Base-by-base conservation (phyloP, 257 asterid genomes). In the Primulina eburnea region DNA sequence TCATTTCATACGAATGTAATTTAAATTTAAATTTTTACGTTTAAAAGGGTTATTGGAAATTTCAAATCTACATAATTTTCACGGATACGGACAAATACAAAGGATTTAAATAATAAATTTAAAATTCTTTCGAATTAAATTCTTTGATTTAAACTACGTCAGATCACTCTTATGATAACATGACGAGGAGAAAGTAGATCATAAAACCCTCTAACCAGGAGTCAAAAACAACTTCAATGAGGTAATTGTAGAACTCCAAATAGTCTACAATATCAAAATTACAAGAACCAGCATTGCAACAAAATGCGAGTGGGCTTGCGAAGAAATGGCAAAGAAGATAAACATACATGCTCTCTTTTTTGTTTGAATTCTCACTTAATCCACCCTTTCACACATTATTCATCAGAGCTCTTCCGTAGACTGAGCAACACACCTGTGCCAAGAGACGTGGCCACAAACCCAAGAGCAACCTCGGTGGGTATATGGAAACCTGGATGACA, bases 401-500 rank as follows among this genome's bases (percentile, higher is more conserved):
- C 37, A 7, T 73, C 74, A 78, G 55, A 82, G 71, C 87, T 86
- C 78, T 84, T 91, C 43, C 77, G 17, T 21, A 91, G 80, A 76
- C 99, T 94, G 80, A 91, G 83, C 84, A 80, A 62, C 62, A 94
- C 97, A 29, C 97, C 97, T 11, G 78, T 69, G 18, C 81, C 50
- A 60, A 91, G 86, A 35, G 86, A 79, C 47, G 97, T 72, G 14
- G 95, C 97, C 40, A 94, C 99, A 18, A 94, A 50, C 52, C 96
- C 96, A 8, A 91, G 94, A 60, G 97, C 91, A 24, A 79, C 96
- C 85, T 91, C 97, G 5, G 99, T 91, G 8, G 96, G 62, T 43
- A 94, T 75, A 72, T 89, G 99, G 66, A 81, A 82, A 71, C 97
- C 97, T 94, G 83, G 71, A 35, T 32, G 57, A 53, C 62, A 58